A percentile compares a stretch with the other conserved stretches of the same genome.
These are phyloP conservation scores for Lactarius trivialis DNA, from an alignment of 768 basidiomycete genomes.

Conservation along the genomic window DNA sequence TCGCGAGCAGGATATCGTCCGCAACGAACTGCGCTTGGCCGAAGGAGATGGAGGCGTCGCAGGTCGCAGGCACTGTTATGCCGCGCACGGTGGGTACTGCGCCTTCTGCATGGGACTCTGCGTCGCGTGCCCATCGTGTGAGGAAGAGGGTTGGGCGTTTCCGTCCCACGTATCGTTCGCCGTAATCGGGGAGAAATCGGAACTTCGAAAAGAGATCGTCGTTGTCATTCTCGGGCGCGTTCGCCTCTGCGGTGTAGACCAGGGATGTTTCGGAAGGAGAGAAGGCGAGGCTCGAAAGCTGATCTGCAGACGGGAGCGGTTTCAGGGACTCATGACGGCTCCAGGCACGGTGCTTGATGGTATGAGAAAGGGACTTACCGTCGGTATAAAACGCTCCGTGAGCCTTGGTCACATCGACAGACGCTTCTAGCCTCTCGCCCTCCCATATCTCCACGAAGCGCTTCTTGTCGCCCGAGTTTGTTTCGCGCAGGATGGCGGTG, in stretches of 20 bases:
- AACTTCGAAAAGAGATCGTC: slow-evolving; percentile 18
- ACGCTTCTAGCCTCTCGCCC: slow-evolving; percentile 21
- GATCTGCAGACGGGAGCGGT: neutral
- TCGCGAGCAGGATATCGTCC: slow-evolving; percentile 25
- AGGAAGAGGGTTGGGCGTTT: slow-evolving; percentile 20
- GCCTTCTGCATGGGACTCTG: neutral
- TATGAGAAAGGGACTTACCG: slow-evolving; percentile 17
- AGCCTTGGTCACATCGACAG: slow-evolving; percentile 22
- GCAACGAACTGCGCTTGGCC: slow-evolving; percentile 19
- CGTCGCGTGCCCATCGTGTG: neutral
- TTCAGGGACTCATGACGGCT: neutral
- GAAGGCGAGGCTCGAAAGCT: slow-evolving; percentile 17
- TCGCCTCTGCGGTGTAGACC: slow-evolving; percentile 22
- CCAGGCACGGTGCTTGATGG: neutral
- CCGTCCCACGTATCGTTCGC: slow-evolving; percentile 17
- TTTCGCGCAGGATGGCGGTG: slow-evolving; percentile 26
- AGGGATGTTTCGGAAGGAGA: slow-evolving; percentile 21
- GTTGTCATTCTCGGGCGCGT: slow-evolving; percentile 10
- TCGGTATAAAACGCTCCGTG: slow-evolving; percentile 28
- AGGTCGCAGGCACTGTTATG: neutral
- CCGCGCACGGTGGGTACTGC: neutral
- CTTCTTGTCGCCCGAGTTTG: slow-evolving; percentile 19
- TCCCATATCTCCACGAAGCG: slow-evolving; percentile 29
- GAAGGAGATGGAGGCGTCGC: slow-evolving; percentile 4
- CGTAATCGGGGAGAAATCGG: slow-evolving; percentile 19